A percentile compares a stretch with the other conserved stretches of the same genome.
Conservation (phyloP, 306 rosid genomes). For the Arachis hypogaea region DNA sequence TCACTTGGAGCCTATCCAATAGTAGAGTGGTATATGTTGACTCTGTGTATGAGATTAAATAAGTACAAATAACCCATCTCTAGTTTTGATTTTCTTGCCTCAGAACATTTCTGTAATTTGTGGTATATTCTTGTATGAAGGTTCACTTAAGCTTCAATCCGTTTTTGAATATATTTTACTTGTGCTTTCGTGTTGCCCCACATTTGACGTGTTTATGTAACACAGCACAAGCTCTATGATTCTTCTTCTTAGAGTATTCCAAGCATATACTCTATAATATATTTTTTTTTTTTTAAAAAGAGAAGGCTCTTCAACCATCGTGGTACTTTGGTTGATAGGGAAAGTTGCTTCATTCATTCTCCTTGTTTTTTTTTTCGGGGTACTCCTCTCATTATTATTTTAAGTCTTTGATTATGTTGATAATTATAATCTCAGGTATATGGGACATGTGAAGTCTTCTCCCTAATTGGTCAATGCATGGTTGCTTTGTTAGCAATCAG, state of each 20-base stretch:
- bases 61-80: too few relatives aligned
- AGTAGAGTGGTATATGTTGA: too few relatives aligned
- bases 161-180: constrained; percentile 22
- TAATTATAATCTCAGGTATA: too few relatives aligned
- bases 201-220: constrained; percentile 24
- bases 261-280: constrained; percentile 27
- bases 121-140: constrained; percentile 27
- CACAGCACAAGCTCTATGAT: constrained; percentile 7
- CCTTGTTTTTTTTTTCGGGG: too few relatives aligned
- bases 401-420: not conserved
- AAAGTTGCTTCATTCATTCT: not conserved
- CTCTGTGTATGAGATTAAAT: too few relatives aligned
- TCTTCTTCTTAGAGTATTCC: constrained; percentile 15
- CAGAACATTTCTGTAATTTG: constrained; percentile 6
- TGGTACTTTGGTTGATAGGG: not conserved
- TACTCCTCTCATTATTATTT: not conserved
- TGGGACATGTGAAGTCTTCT: constrained; percentile 5
- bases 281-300: not conserved
- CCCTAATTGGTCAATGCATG: constrained; percentile 4
- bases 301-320: not conserved
- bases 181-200: constrained; percentile 15
- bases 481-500: not conserved
- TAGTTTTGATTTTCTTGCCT: constrained; percentile 11
- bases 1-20: too few relatives aligned
- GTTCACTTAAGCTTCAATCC: constrained; percentile 1